These are phyloP conservation scores for Paecilomyces formosus DNA, from an alignment of 2,329 filamentous ascomycete species.

Conservation along the genomic window DNA sequence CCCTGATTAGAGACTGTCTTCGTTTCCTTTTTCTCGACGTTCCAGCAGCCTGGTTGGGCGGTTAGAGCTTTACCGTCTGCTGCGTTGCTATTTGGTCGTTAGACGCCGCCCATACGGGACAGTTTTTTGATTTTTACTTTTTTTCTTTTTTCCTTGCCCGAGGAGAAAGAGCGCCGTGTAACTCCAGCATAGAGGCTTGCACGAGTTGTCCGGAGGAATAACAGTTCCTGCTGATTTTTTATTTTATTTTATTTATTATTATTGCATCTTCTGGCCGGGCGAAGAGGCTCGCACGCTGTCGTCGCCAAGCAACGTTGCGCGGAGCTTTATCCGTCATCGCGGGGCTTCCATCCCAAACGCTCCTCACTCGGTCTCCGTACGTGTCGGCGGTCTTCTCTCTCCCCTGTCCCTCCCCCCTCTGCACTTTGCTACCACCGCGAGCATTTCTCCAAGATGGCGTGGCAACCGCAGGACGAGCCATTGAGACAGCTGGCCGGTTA, in stretches of 20 bases:
- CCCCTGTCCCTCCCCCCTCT: neutral
- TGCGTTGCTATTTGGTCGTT: neutral
- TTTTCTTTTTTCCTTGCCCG: neutral
- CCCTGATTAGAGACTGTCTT: neutral
- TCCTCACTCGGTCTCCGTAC: neutral
- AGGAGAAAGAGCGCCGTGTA: neutral
- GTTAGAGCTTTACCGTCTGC: neutral
- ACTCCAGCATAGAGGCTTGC: neutral
- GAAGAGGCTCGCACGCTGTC: neutral
- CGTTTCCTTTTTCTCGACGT: neutral
- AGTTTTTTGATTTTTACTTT: neutral
- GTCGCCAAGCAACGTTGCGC: neutral
- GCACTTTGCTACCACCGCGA: constrained; percentile 4
- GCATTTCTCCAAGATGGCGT: constrained; percentile 58
- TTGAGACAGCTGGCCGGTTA: constrained; percentile 82
- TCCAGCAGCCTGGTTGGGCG: neutral
- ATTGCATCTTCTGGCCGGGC: neutral
- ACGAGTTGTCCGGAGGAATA: neutral
- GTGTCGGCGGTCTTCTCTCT: neutral
- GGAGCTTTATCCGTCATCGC: neutral
- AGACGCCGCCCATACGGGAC: neutral
- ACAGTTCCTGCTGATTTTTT: neutral
- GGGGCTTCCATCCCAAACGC: neutral
- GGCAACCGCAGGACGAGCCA: constrained; percentile 84
- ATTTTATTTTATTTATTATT: neutral